Conservation (phyloP, 2,329 filamentous ascomycete genomes). For the Teratosphaeria gauchensis region DNA sequence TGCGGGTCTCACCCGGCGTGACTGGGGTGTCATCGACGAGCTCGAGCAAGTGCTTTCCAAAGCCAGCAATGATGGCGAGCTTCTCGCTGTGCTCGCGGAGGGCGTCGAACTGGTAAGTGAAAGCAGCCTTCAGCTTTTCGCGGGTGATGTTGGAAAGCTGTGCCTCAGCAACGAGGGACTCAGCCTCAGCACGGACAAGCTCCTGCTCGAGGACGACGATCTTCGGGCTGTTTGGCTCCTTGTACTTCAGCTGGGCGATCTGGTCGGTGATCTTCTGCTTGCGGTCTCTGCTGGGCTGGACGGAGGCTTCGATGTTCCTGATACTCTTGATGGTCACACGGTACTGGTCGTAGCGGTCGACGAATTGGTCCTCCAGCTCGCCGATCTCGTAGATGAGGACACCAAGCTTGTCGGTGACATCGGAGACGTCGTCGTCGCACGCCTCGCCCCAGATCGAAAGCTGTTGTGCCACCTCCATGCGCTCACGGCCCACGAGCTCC, state of each 20-base stretch:
- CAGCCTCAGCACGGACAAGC: conserved; percentile 93
- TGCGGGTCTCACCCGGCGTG: conserved; percentile 89
- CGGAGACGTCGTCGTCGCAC: conserved; percentile 94
- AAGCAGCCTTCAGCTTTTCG: conserved; percentile 97
- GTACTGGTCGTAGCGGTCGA: conserved; percentile 98
- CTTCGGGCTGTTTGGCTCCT: conserved; percentile 95
- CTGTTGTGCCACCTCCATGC: conserved; percentile 99
- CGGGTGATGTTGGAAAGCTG: conserved; percentile 99
- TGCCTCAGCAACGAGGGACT: conserved; percentile 96
- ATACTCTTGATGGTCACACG: conserved; percentile 99
- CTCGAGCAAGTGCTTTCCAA: conserved; percentile 95
- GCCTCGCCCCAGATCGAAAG: conserved; percentile 93
- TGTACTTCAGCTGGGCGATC: conserved; percentile 98
- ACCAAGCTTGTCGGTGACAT: conserved; percentile 97
- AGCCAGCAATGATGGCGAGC: conserved; percentile 93
- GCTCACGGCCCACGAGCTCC: conserved; percentile 87
- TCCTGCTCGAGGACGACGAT: conserved; percentile 98
- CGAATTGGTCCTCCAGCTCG: conserved; percentile 95
- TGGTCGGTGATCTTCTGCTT: conserved; percentile 99
- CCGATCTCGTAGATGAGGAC: conserved; percentile 97
- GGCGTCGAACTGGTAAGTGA: conserved; percentile 96
- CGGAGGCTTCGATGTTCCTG: conserved; percentile 95
- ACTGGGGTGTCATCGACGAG: conserved; percentile 94
- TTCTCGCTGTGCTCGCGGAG: conserved; percentile 97
- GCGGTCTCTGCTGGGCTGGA: conserved; percentile 94